These are phyloP conservation scores for Phragmites australis DNA, from an alignment of 176 grass and related monocot species.

Conservation along the genomic window DNA sequence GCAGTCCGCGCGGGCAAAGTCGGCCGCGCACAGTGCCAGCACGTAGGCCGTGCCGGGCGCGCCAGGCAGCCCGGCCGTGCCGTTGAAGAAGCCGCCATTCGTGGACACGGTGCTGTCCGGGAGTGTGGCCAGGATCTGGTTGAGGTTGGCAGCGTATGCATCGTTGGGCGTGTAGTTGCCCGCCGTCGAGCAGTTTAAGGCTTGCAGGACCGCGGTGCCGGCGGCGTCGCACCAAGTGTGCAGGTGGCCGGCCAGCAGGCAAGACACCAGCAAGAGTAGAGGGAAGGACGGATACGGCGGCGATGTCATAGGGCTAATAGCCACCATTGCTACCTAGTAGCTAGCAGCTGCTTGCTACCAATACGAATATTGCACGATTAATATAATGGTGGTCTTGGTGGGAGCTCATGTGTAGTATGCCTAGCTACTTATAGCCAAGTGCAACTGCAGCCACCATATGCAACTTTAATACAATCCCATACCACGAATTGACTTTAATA, in stretches of 20 bases:
- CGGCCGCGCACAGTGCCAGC: constrained; percentile 1
- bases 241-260: not conserved
- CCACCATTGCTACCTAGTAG: not conserved
- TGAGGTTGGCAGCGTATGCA: not conserved
- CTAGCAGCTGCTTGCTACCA: too few relatives aligned
- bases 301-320: not conserved
- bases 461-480: too few relatives aligned
- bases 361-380: too few relatives aligned
- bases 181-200: not conserved
- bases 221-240: not conserved
- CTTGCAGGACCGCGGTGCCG: not conserved
- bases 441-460: too few relatives aligned
- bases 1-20: not conserved
- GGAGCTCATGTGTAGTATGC: too few relatives aligned
- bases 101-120: not conserved
- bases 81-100: constrained; percentile 12
- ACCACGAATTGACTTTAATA: too few relatives aligned
- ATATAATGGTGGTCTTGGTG: too few relatives aligned
- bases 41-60: not conserved
- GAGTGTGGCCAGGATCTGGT: not conserved
- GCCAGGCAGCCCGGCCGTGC: not conserved
- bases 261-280: not conserved
- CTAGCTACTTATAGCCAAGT: too few relatives aligned
- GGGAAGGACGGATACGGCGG: not conserved
- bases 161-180: not conserved